A percentile compares a stretch with the other conserved stretches of the same genome.
Evolutionary conservation across 163 green algal genomes (phyloP).

Genomic region (Prototheca stagnorum): DNA sequence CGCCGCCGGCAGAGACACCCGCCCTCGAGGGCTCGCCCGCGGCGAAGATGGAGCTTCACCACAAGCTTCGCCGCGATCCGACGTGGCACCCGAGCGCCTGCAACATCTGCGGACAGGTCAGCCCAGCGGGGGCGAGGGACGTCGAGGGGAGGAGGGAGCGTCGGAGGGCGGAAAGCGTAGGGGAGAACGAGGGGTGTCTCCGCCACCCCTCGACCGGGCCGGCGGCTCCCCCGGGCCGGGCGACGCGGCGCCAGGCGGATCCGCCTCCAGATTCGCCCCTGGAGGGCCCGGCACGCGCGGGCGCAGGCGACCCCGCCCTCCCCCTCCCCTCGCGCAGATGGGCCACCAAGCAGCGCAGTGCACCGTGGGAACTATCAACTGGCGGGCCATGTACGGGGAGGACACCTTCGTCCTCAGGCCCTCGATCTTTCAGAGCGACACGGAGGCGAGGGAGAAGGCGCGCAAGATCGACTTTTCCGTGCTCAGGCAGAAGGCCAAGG

Average conservation of each 20-base stretch:
- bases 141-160: too few species aligned
- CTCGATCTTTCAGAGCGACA: conserved; percentile 55
- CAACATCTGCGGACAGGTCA: conserved; percentile 83
- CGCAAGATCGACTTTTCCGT: conserved; percentile 42
- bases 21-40: too few species aligned
- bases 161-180: too few species aligned
- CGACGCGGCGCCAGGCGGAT: neutral
- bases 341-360: conserved; percentile 73
- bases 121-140: neutral
- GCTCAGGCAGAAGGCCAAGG: conserved; percentile 34
- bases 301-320: neutral
- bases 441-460: conserved; percentile 26
- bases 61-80: conserved; percentile 68
- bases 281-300: neutral
- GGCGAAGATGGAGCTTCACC: conserved; percentile 75
- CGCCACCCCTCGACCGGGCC: neutral
- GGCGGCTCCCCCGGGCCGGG: neutral
- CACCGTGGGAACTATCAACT: conserved; percentile 77
- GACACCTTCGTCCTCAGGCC: conserved; percentile 54
- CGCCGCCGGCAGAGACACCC: too few species aligned
- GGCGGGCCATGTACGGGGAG: conserved; percentile 71
- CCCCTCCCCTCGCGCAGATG: conserved; percentile 24
- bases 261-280: neutral
- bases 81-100: conserved; percentile 65
- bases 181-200: too few species aligned